Conservation (phyloP, 2,329 filamentous ascomycete species). For the Verticillium nubilum region DNA sequence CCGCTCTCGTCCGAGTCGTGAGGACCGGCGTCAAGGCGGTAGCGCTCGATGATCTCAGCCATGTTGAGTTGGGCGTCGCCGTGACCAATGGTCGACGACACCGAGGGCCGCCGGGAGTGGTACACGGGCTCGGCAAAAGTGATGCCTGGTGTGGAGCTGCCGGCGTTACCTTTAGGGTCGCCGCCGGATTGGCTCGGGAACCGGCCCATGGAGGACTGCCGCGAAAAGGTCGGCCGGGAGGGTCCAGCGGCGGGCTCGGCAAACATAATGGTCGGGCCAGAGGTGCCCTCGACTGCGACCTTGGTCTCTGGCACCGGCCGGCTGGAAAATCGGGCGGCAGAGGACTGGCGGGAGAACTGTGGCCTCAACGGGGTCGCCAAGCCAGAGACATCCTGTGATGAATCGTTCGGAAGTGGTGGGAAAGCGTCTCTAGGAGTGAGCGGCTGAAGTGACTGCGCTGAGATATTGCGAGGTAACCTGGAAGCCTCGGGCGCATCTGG, state of each 20-base stretch:
- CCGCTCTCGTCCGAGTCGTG: slow-evolving; percentile 20
- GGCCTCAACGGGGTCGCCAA: slow-evolving; percentile 30
- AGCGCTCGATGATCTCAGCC: slow-evolving; percentile 36
- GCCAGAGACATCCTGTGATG: slow-evolving; percentile 1
- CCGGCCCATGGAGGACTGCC: slow-evolving; percentile 44
- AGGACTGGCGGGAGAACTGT: slow-evolving; percentile 46
- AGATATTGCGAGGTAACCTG: not conserved
- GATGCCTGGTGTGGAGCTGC: slow-evolving; percentile 51
- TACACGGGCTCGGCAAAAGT: slow-evolving; percentile 51
- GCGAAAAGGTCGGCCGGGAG: slow-evolving; percentile 29
- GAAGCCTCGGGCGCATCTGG: not conserved
- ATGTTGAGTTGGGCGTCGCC: slow-evolving; percentile 36
- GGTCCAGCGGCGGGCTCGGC: slow-evolving; percentile 36
- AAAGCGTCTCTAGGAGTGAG: not conserved
- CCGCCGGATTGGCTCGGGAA: slow-evolving; percentile 61
- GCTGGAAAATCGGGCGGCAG: slow-evolving; percentile 61
- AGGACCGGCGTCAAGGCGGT: slow-evolving; percentile 18
- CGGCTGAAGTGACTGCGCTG: not conserved
- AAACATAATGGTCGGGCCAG: slow-evolving; percentile 72
- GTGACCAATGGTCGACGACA: slow-evolving; percentile 19
- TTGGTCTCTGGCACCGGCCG: slow-evolving; percentile 66
- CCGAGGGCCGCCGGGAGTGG: slow-evolving; percentile 31
- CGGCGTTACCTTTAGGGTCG: slow-evolving; percentile 52
- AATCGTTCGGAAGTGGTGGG: not conserved
- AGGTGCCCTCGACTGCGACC: slow-evolving; percentile 58